Conservation (phyloP, 1,284 basidiomycete genomes). For the Phylloboletellus chloephorus region DNA sequence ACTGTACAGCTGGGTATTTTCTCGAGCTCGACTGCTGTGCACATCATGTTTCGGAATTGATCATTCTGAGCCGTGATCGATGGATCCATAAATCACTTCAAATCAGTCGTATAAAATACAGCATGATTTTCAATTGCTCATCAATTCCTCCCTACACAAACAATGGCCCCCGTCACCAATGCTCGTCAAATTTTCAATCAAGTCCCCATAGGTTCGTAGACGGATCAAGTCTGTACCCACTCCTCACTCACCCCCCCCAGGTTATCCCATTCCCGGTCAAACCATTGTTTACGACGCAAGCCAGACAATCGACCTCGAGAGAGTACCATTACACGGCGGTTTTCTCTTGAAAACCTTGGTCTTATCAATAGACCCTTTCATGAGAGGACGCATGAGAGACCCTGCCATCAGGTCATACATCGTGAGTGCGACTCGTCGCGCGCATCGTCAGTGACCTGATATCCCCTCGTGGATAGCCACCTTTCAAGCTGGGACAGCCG, state of each 20-base stretch:
- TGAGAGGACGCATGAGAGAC: constrained; percentile 29
- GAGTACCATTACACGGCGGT: constrained; percentile 34
- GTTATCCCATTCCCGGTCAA: constrained; percentile 28
- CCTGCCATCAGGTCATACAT: constrained; percentile 2
- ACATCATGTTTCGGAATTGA: background rate
- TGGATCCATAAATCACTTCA: background rate
- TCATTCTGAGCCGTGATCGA: background rate
- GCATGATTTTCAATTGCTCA: background rate
- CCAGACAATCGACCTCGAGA: constrained; percentile 38
- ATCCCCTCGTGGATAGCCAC: too few relatives aligned
- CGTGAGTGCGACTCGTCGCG: background rate
- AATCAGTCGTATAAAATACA: background rate
- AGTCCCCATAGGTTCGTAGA: constrained; percentile 7
- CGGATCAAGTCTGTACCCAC: background rate
- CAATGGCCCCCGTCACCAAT: constrained; percentile 18
- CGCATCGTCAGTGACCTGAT: too few relatives aligned
- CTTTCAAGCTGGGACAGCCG: constrained; percentile 6
- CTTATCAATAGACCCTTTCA: constrained; percentile 37
- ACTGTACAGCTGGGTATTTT: too few relatives aligned
- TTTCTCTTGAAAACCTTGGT: constrained; percentile 36
- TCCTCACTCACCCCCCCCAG: constrained; percentile 1
- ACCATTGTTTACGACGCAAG: constrained; percentile 30
- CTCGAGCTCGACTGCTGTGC: too few relatives aligned
- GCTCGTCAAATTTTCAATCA: constrained; percentile 16
- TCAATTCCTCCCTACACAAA: background rate